Base-by-base conservation (phyloP, 805 yeast species). In the Sugiyamaella floridensis region DNA sequence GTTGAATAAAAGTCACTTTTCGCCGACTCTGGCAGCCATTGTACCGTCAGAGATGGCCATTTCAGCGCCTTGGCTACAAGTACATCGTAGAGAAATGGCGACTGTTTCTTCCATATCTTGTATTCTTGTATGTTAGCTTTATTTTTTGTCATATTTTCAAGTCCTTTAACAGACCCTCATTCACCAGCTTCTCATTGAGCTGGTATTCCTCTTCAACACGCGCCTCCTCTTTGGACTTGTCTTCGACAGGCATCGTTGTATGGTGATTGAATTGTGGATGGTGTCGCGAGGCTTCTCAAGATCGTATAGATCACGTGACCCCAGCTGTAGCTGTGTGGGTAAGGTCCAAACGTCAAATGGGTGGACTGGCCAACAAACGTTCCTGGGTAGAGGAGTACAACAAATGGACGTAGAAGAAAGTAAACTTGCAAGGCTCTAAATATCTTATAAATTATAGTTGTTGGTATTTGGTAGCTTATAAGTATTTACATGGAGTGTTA, bases 11-110 rank as follows among this genome's bases (percentile, higher is more conserved):
- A 60, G 32, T 60, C 59, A n/a, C 48, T 60, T 14, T 45, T 55
- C 53, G 54, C 43, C 29, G 71, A 71, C 12, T 72, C 83, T 1
- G 86, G 86, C 48, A 80, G 74, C 80, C 85, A 82, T 63, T 81
- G 81, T 11, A 79, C 75, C 3, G 83, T 71, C 41, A 81, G 63
- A 3, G 85, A 77, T 2, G 87, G 86, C 85, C 85, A 80, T 20
- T 74, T 65, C 40, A 80, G 68, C 5, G 85, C 74, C 40, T 76
- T 69, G 5, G 85, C 76, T 42, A 76, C 71, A 15, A 82, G 67
- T 44, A 78, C 73, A 55, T 79, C 82, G 66, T 82, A 82, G 40
- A 81, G 67, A 46, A 75, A 71, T 9, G 84, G 85, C 1, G 80
- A 66, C 59, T 82, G 82, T 60, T 81, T 82, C 71, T 82, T 82